phyloP scores from a whole-genome alignment of 169 alveolate species.

The Theileria luwenshuni region DNA sequence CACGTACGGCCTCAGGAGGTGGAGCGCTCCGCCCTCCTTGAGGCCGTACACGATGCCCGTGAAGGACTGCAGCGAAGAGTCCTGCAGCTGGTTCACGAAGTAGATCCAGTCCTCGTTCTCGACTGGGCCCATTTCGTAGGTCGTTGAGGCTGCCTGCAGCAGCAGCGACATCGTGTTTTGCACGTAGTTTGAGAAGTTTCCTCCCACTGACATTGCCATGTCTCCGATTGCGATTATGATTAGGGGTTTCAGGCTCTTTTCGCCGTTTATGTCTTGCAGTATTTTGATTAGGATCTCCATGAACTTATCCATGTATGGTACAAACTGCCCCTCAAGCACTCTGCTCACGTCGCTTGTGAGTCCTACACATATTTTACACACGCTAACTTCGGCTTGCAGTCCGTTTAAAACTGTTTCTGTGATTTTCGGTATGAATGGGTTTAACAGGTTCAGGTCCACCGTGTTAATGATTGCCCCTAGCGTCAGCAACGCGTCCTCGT shows the following conservation, averaged over 20 bases:
- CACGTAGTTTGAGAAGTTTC: constrained; percentile 76
- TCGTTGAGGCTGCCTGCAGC: constrained; percentile 85
- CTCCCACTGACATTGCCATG: constrained; percentile 86
- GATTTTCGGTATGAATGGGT: constrained; percentile 57
- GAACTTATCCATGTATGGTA: constrained; percentile 67
- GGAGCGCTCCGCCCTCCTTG: constrained; percentile 82
- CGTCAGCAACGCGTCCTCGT: constrained; percentile 84
- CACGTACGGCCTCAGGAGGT: constrained; percentile 77
- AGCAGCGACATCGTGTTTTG: constrained; percentile 79
- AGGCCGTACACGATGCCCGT: constrained; percentile 87
- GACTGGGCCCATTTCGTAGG: constrained; percentile 84
- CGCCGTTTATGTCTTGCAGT: constrained; percentile 77
- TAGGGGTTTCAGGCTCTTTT: constrained; percentile 83
- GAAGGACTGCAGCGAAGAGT: constrained; percentile 84
- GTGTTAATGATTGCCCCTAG: constrained; percentile 79
- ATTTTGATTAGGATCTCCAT: constrained; percentile 64
- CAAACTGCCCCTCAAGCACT: constrained; percentile 71
- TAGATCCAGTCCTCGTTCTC: constrained; percentile 90
- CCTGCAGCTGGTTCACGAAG: constrained; percentile 87
- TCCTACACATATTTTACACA: constrained; percentile 79
- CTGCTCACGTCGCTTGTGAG: constrained; percentile 83
- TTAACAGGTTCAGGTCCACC: constrained; percentile 60
- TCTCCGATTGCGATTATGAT: constrained; percentile 88
- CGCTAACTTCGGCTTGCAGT: constrained; percentile 21
- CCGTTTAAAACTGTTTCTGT: constrained; percentile 62